Evolutionary conservation across 768 basidiomycete species (phyloP), one percentile per base, ranked within the genome.

Genomic region (Rhodotorula kratochvilovae): DNA sequence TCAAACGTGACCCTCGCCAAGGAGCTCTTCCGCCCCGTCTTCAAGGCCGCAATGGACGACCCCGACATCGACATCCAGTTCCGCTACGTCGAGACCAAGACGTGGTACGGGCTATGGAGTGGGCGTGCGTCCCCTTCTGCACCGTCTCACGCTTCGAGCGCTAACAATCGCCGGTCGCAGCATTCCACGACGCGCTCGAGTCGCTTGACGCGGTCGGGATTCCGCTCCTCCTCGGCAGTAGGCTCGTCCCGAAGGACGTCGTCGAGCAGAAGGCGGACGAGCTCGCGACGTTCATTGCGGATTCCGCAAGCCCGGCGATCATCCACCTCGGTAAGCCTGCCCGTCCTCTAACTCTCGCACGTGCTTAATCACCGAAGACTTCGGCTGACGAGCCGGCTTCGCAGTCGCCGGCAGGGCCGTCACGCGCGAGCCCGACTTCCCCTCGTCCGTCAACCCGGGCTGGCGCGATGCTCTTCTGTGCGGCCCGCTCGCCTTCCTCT

Each of bases 381-480:
- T 42, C 4, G 1, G 21, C 29, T 36, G 58, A 57, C 45, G 6
- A 17, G 21, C 29, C 25, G 5, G n/a, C 17, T 42, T 27, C 5
- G 21, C 60, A 69, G 68, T 69, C 39, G 62, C 68, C 5, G 68
- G 68, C 13, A 29, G 68, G 3, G 50, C 48, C 0, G 62, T 69
- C 36, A 13, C 27, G 29, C 13, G 46, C 15, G 62, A 69, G 50
- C 57, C 68, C 5, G 25, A 36, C 13, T 46, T 45, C 21, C 68
- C 68, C 1, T 55, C 68, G 29, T 25, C 39, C 31, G 68, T 69
- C 56, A 63, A 69, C 57, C 68, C 68, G 0, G 56, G 42, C 25
- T 69, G 68, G 68, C 55, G 68, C 31, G 21, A 50, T 7, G 48
- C 68, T 2, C 42, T 69, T 12, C 57, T 69, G 68, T 64, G 19